Evolutionary conservation across 192 early-diverging fungal species (phyloP), one percentile per base, ranked within the genome.

Genomic region (Jimgerdemannia flammicorona): DNA sequence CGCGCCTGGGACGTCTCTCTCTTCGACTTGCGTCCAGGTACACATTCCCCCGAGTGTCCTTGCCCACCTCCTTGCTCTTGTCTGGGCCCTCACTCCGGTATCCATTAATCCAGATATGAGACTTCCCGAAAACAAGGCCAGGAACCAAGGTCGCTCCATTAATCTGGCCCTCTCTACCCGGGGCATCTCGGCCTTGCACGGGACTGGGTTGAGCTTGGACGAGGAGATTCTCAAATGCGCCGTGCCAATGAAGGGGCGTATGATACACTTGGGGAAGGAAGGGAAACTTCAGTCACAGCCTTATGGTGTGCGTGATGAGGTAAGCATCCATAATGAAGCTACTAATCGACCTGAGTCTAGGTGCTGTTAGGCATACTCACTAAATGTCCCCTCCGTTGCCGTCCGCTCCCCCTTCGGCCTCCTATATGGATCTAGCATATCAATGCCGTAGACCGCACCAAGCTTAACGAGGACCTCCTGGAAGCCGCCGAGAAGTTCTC

Each of bases 101-200:
- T 40, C 14, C 14, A 17, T 19, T 19, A 49, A 64, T 40, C 10
- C 75, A 88, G 93, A 92, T 64, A 86, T 90, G 84, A 82, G 93
- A 44, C 64, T 88, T 67, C 89, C 88, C 0, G 88, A 90, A 72
- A 83, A 90, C 69, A 81, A 83, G 70, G 73, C 73, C 40, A 78
- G 78, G 42, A 77, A 86, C 70, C 84, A 80, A 76, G 87, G 93
- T 71, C 88, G 92, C 66, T 97, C 95, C 9, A 99, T 99, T 79
- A 99, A 99, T 74, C 79, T 99, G 79, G 97, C 97, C 4, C 86
- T 99, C 8, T 97, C 95, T 0, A 85, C 86, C 70, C 90, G 97
- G 44, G 97, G 96, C 14, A 79, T 99, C 41, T 89, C 91, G 20
- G 95, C 95, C 19, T 84, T 99, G 74, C 83, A 88, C 64, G 87